A percentile compares a stretch with the other conserved stretches of the same genome.
phyloP scores from a whole-genome alignment of 108 stramenopile genomes.

The Parmales sp. region DNA sequence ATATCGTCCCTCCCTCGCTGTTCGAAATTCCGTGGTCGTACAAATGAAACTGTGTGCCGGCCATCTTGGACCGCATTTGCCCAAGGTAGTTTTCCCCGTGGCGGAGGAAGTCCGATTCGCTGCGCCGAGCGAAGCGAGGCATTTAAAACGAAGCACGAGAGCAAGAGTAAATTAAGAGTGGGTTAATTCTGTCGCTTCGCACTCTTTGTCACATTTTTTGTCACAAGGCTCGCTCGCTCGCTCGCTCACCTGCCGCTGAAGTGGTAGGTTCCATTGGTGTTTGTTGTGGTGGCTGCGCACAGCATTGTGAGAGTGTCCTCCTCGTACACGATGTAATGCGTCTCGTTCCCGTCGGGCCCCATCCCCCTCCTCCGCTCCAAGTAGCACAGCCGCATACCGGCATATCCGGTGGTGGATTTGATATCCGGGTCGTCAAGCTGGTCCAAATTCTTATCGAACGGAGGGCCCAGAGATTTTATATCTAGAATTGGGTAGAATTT shows the following conservation, averaged over 20 bases:
- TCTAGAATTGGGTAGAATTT: neutral
- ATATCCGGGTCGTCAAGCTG: neutral
- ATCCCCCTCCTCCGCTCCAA: neutral
- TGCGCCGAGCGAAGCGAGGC: neutral
- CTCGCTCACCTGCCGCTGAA: neutral
- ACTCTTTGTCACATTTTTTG: neutral
- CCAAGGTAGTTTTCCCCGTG: constrained; percentile 1
- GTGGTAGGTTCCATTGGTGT: neutral
- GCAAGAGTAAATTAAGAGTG: no score
- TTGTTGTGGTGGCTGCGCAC: neutral
- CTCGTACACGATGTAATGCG: constrained; percentile 7
- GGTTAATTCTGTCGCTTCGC: neutral
- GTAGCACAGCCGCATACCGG: neutral
- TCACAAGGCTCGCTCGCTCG: neutral
- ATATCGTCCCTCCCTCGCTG: neutral
- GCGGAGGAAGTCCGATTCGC: neutral
- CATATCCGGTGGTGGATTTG: neutral
- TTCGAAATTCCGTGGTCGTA: constrained; percentile 9
- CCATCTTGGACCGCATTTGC: neutral
- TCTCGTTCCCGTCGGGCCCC: neutral
- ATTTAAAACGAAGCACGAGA: neutral
- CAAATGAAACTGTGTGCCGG: constrained; percentile 3
- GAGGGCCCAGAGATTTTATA: neutral
- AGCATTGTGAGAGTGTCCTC: constrained; percentile 6
- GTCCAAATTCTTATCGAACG: neutral